Evolutionary conservation across 2,329 filamentous ascomycete species (phyloP), one percentile per base, ranked within the genome.

Genomic region (Nectriaceae sp.): DNA sequence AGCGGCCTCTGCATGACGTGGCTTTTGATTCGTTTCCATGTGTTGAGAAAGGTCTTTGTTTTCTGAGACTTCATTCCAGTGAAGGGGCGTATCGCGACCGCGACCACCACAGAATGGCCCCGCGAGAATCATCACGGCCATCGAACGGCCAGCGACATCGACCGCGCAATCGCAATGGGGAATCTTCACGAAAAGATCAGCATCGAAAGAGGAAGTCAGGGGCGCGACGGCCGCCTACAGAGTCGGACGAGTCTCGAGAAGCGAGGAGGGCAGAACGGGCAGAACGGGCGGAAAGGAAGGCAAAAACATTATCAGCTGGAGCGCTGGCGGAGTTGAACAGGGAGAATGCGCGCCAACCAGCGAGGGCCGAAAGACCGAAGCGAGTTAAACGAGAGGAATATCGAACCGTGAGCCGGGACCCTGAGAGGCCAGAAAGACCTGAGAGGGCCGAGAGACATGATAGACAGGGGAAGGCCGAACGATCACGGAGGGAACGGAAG

Each of bases 321-420:
- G 83, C 86, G 4, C 69, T 92, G 41, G 85, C 84, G 11, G 82
- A 84, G 61, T 68, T 92, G 40, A 79, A 90, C 58, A 75, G 81
- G 42, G 70, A 80, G 45, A 85, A 89, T 66, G 62, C 66, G 20
- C 65, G 66, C 18, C 75, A 78, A 21, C 78, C 82, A 53, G 74
- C 73, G 33, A 74, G 75, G 44, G 67, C 72, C 39, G 67, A 75
- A 49, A 63, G 75, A 55, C 64, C 71, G 54, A 65, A 75, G 41
- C 56, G 57, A 39, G 40, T 50, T 2, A 46, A 40, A 33, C 53
- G 52, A n/a, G 61, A 61, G 26, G 59, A 59, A 5, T 53, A 56
- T 19, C 52, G 52, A 45, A 53, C 46, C 33, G 51, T 51, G 21
- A 57, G 61, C 18, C 53, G 60, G 36, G 50, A 62, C 37, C 54